Evolutionary conservation across 2,329 filamentous ascomycete genomes (phyloP).

Genomic region (Celoporthe dispersa): DNA sequence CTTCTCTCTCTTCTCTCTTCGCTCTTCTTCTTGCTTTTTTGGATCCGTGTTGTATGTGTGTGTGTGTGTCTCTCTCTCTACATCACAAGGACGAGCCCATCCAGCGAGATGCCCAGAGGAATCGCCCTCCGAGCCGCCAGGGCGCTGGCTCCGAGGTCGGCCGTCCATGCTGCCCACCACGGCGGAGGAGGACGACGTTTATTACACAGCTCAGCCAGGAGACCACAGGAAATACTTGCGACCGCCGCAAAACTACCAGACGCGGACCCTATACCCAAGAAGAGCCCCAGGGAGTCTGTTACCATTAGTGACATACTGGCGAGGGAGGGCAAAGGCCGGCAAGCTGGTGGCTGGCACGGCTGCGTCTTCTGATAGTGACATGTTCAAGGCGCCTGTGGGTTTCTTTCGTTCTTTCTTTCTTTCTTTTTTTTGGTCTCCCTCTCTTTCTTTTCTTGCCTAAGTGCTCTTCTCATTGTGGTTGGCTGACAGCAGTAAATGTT

Average conservation of each 20-base stretch:
- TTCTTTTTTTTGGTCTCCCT: neutral
- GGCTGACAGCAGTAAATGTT: neutral
- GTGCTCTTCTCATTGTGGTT: too few relatives aligned
- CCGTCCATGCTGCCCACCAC: neutral
- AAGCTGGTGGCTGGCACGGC: slow-evolving; percentile 77
- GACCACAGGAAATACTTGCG: slow-evolving; percentile 24
- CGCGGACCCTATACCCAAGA: slow-evolving; percentile 30
- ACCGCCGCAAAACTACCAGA: slow-evolving; percentile 34
- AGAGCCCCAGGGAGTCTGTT: slow-evolving; percentile 39
- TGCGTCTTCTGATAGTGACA: slow-evolving; percentile 75
- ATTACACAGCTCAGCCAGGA: slow-evolving; percentile 23
- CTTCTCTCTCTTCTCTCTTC: neutral
- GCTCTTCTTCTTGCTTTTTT: neutral
- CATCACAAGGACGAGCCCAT: too few relatives aligned
- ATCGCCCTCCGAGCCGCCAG: slow-evolving; percentile 21
- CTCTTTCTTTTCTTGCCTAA: neutral
- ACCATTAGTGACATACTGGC: slow-evolving; percentile 69
- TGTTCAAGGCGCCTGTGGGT: slow-evolving; percentile 77
- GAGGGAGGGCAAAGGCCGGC: slow-evolving; percentile 71
- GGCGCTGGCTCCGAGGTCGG: slow-evolving; percentile 26
- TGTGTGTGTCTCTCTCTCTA: too few relatives aligned
- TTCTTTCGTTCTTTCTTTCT: neutral
- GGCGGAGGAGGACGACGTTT: slow-evolving; percentile 12
- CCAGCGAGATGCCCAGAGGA: slow-evolving; percentile 22
- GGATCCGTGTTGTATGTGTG: neutral